These are phyloP conservation scores for Aureobasidium sp. DNA, from an alignment of 2,329 filamentous ascomycete genomes.

Conservation along the genomic window DNA sequence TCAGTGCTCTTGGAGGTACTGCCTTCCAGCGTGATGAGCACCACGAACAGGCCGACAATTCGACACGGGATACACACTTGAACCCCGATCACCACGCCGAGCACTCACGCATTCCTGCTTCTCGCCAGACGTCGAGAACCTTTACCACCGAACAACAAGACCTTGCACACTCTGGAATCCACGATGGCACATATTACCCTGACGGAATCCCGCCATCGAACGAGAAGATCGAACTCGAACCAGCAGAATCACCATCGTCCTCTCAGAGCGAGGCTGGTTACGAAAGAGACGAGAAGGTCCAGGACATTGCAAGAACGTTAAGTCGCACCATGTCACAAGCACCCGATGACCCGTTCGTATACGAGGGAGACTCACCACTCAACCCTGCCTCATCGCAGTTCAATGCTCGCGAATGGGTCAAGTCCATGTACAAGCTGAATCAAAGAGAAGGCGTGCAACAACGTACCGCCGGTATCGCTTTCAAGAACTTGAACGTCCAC, in stretches of 20 bases:
- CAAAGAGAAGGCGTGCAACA: conserved; percentile 32
- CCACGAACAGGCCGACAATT: neutral
- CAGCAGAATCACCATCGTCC: conserved; percentile 5
- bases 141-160: neutral
- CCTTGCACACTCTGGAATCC: conserved; percentile 12
- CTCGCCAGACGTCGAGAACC: neutral
- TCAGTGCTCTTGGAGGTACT: conserved; percentile 25
- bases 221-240: conserved; percentile 11
- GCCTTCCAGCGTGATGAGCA: conserved; percentile 18
- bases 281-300: conserved; percentile 7
- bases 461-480: conserved; percentile 39
- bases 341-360: conserved; percentile 29
- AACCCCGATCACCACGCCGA: neutral
- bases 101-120: neutral
- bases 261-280: conserved; percentile 4
- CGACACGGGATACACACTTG: neutral
- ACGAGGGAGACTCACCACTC: conserved; percentile 32
- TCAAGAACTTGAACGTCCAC: conserved; percentile 39
- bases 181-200: conserved; percentile 16
- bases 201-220: conserved; percentile 15
- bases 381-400: conserved; percentile 40
- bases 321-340: conserved; percentile 12
- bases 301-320: neutral
- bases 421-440: conserved; percentile 40
- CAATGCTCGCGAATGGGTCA: conserved; percentile 40